A percentile compares a stretch with the other conserved stretches of the same genome.
Conservation (phyloP, 768 basidiomycete species). For the Auricularia cornea region DNA sequence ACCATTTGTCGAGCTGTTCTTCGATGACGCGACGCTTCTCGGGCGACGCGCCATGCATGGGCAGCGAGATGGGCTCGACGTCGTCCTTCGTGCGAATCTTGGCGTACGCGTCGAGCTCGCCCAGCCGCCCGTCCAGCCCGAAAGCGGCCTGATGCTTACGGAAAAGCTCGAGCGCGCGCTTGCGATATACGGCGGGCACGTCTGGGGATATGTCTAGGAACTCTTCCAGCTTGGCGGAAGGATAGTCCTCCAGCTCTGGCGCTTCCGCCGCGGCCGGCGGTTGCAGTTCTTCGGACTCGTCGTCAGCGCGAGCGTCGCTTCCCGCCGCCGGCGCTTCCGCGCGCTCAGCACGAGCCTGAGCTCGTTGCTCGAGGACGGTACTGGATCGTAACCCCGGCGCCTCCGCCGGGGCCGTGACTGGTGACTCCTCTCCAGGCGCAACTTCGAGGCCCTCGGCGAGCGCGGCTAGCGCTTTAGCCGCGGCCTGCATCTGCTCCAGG, state of each 20-base stretch:
- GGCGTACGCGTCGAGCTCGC: conserved; percentile 17
- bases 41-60: conserved; percentile 17
- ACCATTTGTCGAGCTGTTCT: conserved; percentile 25
- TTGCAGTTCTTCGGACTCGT: conserved; percentile 5
- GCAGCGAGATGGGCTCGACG: conserved; percentile 14
- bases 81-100: conserved; percentile 19
- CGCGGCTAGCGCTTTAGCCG: neutral
- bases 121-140: conserved; percentile 25
- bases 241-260: conserved; percentile 11
- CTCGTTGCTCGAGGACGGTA: neutral
- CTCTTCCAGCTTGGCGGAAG: conserved; percentile 2
- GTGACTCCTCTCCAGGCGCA: too few species aligned
- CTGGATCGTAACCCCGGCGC: neutral
- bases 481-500: neutral
- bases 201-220: conserved; percentile 14
- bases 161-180: conserved; percentile 11
- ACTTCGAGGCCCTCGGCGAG: neutral
- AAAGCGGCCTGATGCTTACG: conserved; percentile 17
- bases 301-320: too few species aligned
- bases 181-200: conserved; percentile 6
- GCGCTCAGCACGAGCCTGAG: neutral
- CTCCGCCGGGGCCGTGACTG: neutral
- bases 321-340: too few species aligned
- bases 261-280: conserved; percentile 18
- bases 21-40: conserved; percentile 19